phyloP scores from a whole-genome alignment of 139 green algal genomes.

The Limnomonas spitsbergensis region DNA sequence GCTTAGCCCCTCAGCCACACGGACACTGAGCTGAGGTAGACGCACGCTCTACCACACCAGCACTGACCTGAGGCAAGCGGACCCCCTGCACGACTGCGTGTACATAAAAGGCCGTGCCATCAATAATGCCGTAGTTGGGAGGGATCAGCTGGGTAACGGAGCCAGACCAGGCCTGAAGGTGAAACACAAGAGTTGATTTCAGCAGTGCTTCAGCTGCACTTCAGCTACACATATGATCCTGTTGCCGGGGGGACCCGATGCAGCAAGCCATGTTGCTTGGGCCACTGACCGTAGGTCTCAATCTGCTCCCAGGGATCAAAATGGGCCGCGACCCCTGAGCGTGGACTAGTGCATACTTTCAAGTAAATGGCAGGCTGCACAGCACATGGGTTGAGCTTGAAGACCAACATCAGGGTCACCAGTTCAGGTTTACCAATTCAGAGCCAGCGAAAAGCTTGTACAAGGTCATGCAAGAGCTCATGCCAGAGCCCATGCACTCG shows the following conservation, averaged over 20 bases:
- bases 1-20: too few species aligned
- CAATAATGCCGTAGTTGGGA: conserved; percentile 67
- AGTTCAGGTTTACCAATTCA: too few species aligned
- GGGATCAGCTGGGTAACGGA: conserved; percentile 59
- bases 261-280: background rate
- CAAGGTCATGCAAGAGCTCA: too few species aligned
- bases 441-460: too few species aligned
- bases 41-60: too few species aligned
- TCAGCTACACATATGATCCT: background rate
- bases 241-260: background rate
- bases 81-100: conserved; percentile 22
- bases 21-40: too few species aligned
- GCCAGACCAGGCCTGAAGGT: conserved; percentile 38
- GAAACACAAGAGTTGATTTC: background rate
- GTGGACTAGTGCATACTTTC: background rate
- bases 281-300: background rate
- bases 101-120: conserved; percentile 58
- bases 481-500: too few species aligned
- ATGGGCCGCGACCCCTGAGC: background rate
- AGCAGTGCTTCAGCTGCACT: background rate
- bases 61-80: conserved; percentile 9
- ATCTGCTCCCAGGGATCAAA: background rate
- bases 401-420: too few species aligned
- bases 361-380: background rate
- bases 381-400: too few species aligned